Percentiles rank a stretch among this genome's conserved stretches.
Evolutionary conservation across 2,329 filamentous ascomycete genomes (phyloP).

Genomic region (Aspergillus sp.): DNA sequence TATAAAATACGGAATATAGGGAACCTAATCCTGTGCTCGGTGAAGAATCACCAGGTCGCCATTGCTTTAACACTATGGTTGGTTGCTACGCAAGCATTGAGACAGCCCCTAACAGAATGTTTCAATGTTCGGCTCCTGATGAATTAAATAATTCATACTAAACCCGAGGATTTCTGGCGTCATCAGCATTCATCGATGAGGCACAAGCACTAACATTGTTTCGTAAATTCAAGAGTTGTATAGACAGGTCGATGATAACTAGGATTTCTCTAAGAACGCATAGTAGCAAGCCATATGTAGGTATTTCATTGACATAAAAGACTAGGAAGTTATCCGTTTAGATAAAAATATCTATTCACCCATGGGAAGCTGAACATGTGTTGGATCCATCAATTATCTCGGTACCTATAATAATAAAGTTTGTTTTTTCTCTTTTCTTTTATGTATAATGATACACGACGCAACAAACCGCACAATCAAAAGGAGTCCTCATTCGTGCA

Average conservation of each 20-base stretch:
- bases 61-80: too few species aligned
- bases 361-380: not conserved
- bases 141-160: too few species aligned
- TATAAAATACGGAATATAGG: too few species aligned
- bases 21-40: too few species aligned
- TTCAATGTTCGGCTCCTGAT: too few species aligned
- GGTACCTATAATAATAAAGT: not conserved
- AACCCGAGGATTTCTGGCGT: too few species aligned
- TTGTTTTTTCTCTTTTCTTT: not conserved
- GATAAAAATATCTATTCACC: not conserved
- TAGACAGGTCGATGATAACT: not conserved
- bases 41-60: too few species aligned
- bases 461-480: not conserved
- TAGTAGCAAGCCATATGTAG: not conserved
- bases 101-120: too few species aligned
- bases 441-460: slow-evolving; percentile 3
- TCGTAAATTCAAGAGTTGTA: too few species aligned
- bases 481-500: slow-evolving; percentile 5
- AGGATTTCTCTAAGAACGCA: not conserved
- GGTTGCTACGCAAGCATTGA: too few species aligned
- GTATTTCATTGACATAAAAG: not conserved
- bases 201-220: too few species aligned
- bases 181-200: too few species aligned
- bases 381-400: not conserved
- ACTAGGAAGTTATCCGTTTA: not conserved